Conservation (phyloP, 495 filamentous ascomycete genomes). For the Chaetomidium leptoderma region DNA sequence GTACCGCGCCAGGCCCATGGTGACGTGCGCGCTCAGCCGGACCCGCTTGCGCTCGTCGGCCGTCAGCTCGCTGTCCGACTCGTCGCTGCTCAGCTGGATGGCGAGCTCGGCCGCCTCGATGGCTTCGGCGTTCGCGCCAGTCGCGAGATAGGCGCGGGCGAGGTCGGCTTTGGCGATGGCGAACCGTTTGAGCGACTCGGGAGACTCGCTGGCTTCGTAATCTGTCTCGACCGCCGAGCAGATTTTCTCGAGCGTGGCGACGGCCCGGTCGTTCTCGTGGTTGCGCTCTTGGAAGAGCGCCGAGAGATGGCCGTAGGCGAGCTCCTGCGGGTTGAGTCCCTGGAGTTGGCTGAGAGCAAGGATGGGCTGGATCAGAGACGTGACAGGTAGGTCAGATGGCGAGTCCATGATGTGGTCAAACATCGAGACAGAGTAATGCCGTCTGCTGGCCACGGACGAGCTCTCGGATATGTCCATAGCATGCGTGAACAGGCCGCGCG, state of each 20-base stretch:
- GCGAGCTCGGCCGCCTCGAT: slow-evolving; percentile 68
- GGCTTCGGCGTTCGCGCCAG: slow-evolving; percentile 57
- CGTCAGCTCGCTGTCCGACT: slow-evolving; percentile 51
- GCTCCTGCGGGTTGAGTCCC: slow-evolving; percentile 59
- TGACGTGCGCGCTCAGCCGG: slow-evolving; percentile 79
- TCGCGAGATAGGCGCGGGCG: slow-evolving; percentile 69
- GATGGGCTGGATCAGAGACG: slow-evolving; percentile 61
- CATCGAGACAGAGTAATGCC: slow-evolving; percentile 68
- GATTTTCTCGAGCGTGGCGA: slow-evolving; percentile 57
- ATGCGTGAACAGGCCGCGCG: slow-evolving; percentile 83
- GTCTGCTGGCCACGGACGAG: slow-evolving; percentile 63
- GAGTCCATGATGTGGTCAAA: slow-evolving; percentile 71
- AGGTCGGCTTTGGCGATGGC: slow-evolving; percentile 85
- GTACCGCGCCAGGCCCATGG: slow-evolving; percentile 77
- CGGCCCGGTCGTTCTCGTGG: slow-evolving; percentile 60
- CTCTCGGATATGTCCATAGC: slow-evolving; percentile 87
- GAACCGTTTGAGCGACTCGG: slow-evolving; percentile 65
- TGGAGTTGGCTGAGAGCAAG: slow-evolving; percentile 83
- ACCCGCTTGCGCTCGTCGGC: slow-evolving; percentile 55
- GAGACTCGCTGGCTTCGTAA: slow-evolving; percentile 78
- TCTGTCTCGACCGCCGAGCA: slow-evolving; percentile 68
- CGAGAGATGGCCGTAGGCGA: slow-evolving; percentile 69
- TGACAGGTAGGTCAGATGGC: slow-evolving; percentile 53
- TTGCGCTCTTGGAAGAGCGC: slow-evolving; percentile 78
- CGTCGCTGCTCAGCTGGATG: slow-evolving; percentile 66